These are phyloP conservation scores for Chlorella variabilis DNA, from an alignment of 163 green algal genomes.

Conservation along the genomic window DNA sequence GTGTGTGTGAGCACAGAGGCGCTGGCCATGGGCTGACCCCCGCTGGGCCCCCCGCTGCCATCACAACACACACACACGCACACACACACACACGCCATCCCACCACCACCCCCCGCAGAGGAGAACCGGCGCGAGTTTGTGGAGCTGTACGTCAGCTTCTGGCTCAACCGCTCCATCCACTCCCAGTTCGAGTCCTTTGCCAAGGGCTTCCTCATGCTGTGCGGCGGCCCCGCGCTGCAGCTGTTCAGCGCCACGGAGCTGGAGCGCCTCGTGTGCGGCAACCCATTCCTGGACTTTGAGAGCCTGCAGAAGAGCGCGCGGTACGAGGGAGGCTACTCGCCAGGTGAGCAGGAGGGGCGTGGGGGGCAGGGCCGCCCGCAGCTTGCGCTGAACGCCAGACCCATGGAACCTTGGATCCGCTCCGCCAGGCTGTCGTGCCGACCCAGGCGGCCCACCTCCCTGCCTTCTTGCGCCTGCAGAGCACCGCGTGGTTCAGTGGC, in stretches of 20 bases:
- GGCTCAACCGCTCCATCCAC: constrained; percentile 73
- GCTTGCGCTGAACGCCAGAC: no score
- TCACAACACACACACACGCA: background rate
- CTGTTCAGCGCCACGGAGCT: constrained; percentile 91
- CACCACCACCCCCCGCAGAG: constrained; percentile 47
- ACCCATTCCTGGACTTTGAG: constrained; percentile 91
- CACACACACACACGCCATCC: background rate
- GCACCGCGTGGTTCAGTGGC: constrained; percentile 78
- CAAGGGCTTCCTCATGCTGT: constrained; percentile 88
- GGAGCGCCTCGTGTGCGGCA: constrained; percentile 90
- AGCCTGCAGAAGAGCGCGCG: constrained; percentile 81
- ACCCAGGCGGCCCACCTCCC: no score
- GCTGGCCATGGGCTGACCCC: background rate
- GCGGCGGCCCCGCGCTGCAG: constrained; percentile 80
- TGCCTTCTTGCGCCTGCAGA: constrained; percentile 15
- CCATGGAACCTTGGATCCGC: no score
- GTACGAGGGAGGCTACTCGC: constrained; percentile 87
- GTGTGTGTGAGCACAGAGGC: background rate
- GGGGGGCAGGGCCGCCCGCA: no score
- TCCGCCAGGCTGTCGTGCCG: no score
- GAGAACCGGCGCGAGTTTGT: constrained; percentile 91
- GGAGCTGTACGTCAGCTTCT: constrained; percentile 82
- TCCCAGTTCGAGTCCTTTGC: constrained; percentile 88
- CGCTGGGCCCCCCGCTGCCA: background rate
- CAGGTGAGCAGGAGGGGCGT: constrained; percentile 6